These are phyloP conservation scores for Narthecium ossifragum DNA, from an alignment of 106 monocot genomes.

Conservation along the genomic window DNA sequence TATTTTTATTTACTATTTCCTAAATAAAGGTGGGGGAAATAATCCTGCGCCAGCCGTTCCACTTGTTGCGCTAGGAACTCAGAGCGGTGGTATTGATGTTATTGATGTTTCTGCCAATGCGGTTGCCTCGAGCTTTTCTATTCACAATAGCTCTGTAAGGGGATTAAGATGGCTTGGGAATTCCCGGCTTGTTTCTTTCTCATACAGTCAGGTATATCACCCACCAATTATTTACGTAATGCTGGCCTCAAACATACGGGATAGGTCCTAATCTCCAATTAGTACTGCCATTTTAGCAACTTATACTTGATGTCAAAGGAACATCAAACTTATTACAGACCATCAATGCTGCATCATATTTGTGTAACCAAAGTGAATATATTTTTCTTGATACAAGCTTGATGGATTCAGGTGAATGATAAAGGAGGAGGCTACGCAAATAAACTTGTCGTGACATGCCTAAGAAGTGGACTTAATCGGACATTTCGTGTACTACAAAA, in stretches of 20 bases:
- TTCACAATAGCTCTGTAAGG: conserved; percentile 69
- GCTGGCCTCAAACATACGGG: no score
- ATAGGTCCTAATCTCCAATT: no score
- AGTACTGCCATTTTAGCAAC: no score
- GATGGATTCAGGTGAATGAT: conserved; percentile 72
- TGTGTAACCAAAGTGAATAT: not conserved
- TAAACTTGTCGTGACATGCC: conserved; percentile 83
- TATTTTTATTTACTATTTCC: no score
- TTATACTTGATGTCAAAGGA: no score
- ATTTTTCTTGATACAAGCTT: conserved; percentile 8
- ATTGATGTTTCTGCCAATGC: conserved; percentile 94
- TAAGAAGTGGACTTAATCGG: conserved; percentile 98
- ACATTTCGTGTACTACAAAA: conserved; percentile 86
- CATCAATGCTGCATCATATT: no score
- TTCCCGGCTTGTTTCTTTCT: conserved; percentile 95
- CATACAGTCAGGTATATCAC: conserved; percentile 87
- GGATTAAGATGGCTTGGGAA: conserved; percentile 99
- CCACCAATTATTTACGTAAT: no score
- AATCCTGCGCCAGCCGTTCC: conserved; percentile 94
- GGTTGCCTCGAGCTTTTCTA: conserved; percentile 85
- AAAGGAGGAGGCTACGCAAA: conserved; percentile 87
- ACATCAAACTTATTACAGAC: no score
- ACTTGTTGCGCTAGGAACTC: conserved; percentile 96
- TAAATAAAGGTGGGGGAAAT: conserved; percentile 83
- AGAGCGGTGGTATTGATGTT: conserved; percentile 82